These are phyloP conservation scores for Lachancea lanzarotensis DNA, from an alignment of 805 yeast genomes.

Conservation along the genomic window DNA sequence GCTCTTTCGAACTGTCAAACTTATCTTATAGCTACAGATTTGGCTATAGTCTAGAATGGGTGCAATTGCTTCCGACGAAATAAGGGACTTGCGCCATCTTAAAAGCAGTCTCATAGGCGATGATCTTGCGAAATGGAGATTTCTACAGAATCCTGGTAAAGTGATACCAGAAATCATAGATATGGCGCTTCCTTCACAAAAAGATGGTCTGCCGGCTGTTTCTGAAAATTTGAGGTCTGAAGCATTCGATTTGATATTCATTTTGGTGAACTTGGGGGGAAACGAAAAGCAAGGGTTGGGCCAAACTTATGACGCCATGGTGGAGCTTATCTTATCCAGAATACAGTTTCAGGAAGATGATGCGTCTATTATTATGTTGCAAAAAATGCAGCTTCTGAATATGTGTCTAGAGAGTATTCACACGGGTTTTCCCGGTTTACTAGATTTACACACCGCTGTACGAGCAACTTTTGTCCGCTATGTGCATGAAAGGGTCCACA, in stretches of 20 bases:
- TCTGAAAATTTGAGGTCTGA: conserved; percentile 4
- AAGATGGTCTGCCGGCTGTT: background rate
- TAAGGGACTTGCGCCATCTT: background rate
- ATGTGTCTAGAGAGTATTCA: conserved; percentile 16
- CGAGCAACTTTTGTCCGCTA: conserved; percentile 2
- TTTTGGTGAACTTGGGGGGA: conserved; percentile 18
- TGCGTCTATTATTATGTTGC: conserved; percentile 4
- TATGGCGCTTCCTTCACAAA: background rate
- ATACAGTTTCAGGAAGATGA: background rate
- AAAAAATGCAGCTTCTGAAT: conserved; percentile 18
- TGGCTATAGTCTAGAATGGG: background rate
- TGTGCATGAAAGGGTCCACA: background rate
- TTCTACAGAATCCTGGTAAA: conserved; percentile 8
- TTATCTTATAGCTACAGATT: background rate
- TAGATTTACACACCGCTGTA: background rate
- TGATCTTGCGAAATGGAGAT: conserved; percentile 16
- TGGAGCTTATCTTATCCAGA: conserved; percentile 9
- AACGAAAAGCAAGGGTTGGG: conserved; percentile 14
- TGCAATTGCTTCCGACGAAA: background rate
- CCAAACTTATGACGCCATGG: conserved; percentile 10
- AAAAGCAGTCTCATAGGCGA: conserved; percentile 15
- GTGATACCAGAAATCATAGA: conserved; percentile 11
- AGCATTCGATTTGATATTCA: conserved; percentile 21
- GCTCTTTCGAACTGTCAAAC: too few relatives aligned
- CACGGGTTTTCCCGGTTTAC: conserved; percentile 14